phyloP scores from a whole-genome alignment of 495 filamentous ascomycete species.

The Xylaria flabelliformis region DNA sequence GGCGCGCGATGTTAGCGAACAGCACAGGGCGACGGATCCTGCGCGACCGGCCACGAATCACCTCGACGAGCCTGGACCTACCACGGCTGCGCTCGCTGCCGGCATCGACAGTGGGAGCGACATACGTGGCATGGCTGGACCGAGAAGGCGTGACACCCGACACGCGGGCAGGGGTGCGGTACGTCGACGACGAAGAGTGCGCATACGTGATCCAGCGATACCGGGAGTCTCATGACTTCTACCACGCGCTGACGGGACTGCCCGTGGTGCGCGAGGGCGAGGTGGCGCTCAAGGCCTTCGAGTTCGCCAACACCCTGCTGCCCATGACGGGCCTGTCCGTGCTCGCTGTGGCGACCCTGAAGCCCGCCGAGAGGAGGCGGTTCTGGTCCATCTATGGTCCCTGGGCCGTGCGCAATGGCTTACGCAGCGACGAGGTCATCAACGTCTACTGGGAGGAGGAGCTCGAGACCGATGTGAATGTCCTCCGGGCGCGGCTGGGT shows the following conservation, averaged over 20 bases:
- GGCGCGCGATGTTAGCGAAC: constrained; percentile 84
- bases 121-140: constrained; percentile 88
- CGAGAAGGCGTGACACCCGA: constrained; percentile 91
- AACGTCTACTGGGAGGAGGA: constrained; percentile 99
- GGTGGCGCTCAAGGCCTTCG: constrained; percentile 92
- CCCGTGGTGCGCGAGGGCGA: constrained; percentile 94
- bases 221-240: constrained; percentile 97
- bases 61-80: constrained; percentile 75
- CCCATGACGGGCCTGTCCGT: constrained; percentile 84
- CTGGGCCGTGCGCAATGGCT: constrained; percentile 87
- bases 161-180: constrained; percentile 79
- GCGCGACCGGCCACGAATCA: constrained; percentile 86
- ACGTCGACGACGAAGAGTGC: constrained; percentile 92
- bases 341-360: constrained; percentile 77
- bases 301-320: constrained; percentile 91
- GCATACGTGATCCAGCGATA: constrained; percentile 99
- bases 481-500: constrained; percentile 72
- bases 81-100: constrained; percentile 73
- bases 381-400: constrained; percentile 81
- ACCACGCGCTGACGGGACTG: constrained; percentile 91
- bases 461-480: constrained; percentile 82
- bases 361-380: constrained; percentile 72
- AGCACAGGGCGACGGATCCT: constrained; percentile 91
- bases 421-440: constrained; percentile 79
- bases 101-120: constrained; percentile 76